Evolutionary conservation across 1,284 basidiomycete species (phyloP), one percentile per base, ranked within the genome.

Genomic region (Malassezia nana): DNA sequence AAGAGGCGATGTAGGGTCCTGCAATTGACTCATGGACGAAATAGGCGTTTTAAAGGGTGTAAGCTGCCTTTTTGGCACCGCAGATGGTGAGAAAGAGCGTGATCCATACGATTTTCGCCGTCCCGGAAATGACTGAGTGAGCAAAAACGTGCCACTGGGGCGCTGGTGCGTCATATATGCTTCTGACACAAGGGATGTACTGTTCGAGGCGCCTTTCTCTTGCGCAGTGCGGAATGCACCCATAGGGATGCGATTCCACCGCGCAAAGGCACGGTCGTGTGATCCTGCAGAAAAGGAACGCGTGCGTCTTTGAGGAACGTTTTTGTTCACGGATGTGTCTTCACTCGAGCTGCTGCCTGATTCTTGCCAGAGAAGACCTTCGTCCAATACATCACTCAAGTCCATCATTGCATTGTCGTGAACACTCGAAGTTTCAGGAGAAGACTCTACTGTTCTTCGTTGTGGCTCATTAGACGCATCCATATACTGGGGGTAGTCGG

Each of bases 191-290:
- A 44, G 53, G 6, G 58, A 47, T 41, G 53, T 46, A 39, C 48
- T 49, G 6, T 55, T 52, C 13, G 50, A 47, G 2, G 45, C 50
- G 1, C 53, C 55, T 8, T 46, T 33, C 32, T 55, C 46, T 44
- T 69, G 69, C 28, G 66, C 63, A 28, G 69, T 64, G 6, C 70
- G 66, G 54, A 72, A 72, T 2, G 67, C 66, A 39, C 65, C 66
- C 64, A 72, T 69, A 2, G 70, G 70, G 29, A 73, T 67, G 38
- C 64, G 62, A 60, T 67, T 49, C 70, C 70, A 73, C 16, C 70
- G 48, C 1, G 69, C 62, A 51, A 73, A 65, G 2, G 66, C 70
- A 24, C 32, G 45, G 26, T 47, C 45, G 28, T 47, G 26, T 3
- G 35, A 18, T 15, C 20, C 26, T 29, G 43, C 30, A 1, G 43